Base-by-base conservation (phyloP, 139 green algal genomes). In the Haematococcus sp. region DNA sequence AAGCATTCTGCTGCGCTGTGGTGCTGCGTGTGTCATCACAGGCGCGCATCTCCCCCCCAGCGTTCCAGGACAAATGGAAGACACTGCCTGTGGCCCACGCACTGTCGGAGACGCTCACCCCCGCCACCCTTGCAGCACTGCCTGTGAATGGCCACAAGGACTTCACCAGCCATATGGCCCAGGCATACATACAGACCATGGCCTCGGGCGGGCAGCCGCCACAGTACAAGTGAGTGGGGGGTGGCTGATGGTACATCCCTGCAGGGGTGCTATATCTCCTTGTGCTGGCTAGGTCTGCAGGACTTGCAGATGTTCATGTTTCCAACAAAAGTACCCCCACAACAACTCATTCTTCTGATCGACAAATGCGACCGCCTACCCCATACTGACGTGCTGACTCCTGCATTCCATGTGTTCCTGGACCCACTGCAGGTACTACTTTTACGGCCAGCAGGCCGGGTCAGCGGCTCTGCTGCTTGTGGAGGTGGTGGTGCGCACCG, bases 21-120 rank as follows among this genome's bases (percentile, higher is more conserved):
- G n/a, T n/a, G n/a, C n/a, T n/a, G n/a, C n/a, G n/a, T n/a, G n/a
- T n/a, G n/a, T n/a, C n/a, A n/a, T n/a, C n/a, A n/a, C 56, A 76
- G 67, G 68, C 69, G 2, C 67, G 69, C 15, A 60, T 83, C 23
- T 63, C 84, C 4, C 27, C 80, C 17, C 71, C 78, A 13, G 74
- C 86, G 23, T 96, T 96, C 70, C 91, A 94, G 79, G 73, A 75
- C 22, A 80, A 83, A n/a, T 96, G 91, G 91, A 73, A 71, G 28
- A 49, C 80, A 23, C 71, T 94, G 70, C 74, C 82, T 1, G 32
- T 84, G 3, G 75, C 68, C 3, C 61, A 81, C 31, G 71, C 71
- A 60, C 80, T 80, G 49, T 49, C 40, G 0, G 79, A 86, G 35
- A 31, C 40, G 4, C 74, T 93, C 35, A 77, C 32, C 23, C 16